A percentile compares a stretch with the other conserved stretches of the same genome.
Evolutionary conservation across 208 protist genomes (phyloP).

Genomic region (Trypanosomatidae sp.): DNA sequence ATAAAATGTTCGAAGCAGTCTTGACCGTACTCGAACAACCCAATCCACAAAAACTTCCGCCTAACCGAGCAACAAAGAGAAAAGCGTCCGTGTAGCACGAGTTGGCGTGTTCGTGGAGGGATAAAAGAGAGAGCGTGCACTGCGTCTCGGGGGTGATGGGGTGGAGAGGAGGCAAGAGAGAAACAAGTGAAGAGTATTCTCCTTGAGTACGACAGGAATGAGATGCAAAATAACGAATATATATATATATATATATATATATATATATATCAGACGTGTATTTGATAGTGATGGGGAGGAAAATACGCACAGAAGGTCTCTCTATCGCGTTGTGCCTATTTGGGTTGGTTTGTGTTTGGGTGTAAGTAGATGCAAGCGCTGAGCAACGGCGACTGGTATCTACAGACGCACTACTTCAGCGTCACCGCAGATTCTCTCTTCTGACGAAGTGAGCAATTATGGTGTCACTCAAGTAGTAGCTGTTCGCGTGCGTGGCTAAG

Average conservation of each 20-base stretch:
- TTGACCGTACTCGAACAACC: no score
- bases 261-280: no score
- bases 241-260: background rate
- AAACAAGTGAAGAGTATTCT: background rate
- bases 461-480: background rate
- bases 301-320: no score
- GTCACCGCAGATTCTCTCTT: background rate
- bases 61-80: background rate
- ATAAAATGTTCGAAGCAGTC: background rate
- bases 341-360: background rate
- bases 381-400: background rate
- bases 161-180: background rate
- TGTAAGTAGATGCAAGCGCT: background rate
- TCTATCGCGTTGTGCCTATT: background rate
- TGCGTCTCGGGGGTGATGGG: background rate
- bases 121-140: background rate
- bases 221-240: background rate
- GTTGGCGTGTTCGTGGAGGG: background rate
- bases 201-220: background rate
- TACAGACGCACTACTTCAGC: background rate
- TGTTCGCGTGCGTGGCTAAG: background rate
- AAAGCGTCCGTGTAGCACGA: background rate
- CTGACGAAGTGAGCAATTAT: background rate
- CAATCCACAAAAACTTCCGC: background rate
- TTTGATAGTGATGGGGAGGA: no score